These are phyloP conservation scores for Monilinia polystroma DNA, from an alignment of 2,329 filamentous ascomycete species.

Conservation along the genomic window DNA sequence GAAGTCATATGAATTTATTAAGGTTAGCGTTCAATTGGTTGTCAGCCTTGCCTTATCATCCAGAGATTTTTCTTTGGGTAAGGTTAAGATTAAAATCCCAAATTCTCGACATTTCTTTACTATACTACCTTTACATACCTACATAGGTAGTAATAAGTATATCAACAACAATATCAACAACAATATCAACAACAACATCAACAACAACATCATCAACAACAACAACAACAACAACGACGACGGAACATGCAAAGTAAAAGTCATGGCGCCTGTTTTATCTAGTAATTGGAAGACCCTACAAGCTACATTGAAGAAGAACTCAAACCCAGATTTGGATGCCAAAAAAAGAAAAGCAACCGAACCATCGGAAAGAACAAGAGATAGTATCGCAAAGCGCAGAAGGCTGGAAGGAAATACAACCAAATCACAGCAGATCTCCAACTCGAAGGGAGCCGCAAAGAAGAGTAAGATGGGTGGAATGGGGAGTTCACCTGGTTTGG, in stretches of 20 bases:
- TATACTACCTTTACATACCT: too few relatives aligned
- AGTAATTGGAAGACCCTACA: slow-evolving; percentile 81
- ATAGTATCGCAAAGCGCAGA: slow-evolving; percentile 40
- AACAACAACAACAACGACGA: slow-evolving; percentile 3
- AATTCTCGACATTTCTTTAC: too few relatives aligned
- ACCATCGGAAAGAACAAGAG: slow-evolving; percentile 36
- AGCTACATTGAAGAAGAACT: slow-evolving; percentile 52
- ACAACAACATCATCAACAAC: background rate
- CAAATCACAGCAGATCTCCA: slow-evolving; percentile 21
- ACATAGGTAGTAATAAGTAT: too few relatives aligned
- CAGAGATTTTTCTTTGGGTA: too few relatives aligned
- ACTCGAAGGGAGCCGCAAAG: slow-evolving; percentile 18
- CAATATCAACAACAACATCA: background rate
- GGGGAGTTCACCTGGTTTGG: slow-evolving; percentile 49
- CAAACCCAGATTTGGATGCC: slow-evolving; percentile 24
- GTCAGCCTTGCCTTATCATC: too few relatives aligned
- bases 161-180: slow-evolving; percentile 11
- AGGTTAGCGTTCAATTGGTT: too few relatives aligned
- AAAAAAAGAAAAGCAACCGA: slow-evolving; percentile 36
- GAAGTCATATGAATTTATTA: too few relatives aligned
- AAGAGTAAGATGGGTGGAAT: slow-evolving; percentile 54
- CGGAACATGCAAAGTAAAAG: slow-evolving; percentile 1
- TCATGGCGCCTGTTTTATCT: slow-evolving; percentile 48
- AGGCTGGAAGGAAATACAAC: slow-evolving; percentile 35
- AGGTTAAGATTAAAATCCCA: too few relatives aligned